phyloP scores from a whole-genome alignment of 169 alveolate species.

The Toxoplasma gondii region DNA sequence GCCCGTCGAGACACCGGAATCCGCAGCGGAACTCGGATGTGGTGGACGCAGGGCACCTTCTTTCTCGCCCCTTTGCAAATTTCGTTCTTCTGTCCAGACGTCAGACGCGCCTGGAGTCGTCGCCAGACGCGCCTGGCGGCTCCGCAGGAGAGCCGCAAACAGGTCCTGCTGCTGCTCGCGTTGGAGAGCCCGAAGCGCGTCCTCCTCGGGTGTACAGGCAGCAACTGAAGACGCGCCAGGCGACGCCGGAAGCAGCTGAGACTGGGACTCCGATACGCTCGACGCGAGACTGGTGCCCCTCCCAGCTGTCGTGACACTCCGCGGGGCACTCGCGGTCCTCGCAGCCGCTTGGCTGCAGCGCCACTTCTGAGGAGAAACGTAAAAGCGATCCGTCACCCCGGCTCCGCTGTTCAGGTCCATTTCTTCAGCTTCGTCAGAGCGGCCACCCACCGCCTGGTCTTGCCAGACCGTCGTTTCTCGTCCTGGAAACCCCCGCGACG shows the following conservation, averaged over 20 bases:
- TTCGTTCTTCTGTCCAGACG: neutral
- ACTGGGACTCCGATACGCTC: neutral
- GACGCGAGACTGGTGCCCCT: neutral
- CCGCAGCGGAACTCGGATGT: neutral
- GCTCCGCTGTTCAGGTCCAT: neutral
- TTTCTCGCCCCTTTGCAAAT: neutral
- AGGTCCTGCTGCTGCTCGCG: constrained; percentile 14
- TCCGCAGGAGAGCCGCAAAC: neutral
- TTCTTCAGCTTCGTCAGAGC: neutral
- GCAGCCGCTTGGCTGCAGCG: neutral
- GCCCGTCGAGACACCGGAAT: too few relatives aligned
- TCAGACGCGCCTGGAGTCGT: neutral
- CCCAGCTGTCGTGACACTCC: constrained; percentile 19
- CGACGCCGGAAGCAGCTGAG: neutral
- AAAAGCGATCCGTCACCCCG: neutral
- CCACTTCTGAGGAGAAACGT: neutral
- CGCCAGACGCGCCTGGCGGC: neutral
- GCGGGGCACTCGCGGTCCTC: constrained; percentile 9
- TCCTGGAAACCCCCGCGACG: neutral
- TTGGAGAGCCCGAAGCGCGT: constrained; percentile 2
- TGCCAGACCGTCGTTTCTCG: neutral
- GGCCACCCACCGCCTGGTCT: neutral
- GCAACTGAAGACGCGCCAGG: neutral
- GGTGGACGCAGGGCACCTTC: neutral
- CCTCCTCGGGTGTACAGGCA: constrained; percentile 7